Base-by-base conservation (phyloP, 192 early-diverging fungal species). In the Coemansia reversa region DNA sequence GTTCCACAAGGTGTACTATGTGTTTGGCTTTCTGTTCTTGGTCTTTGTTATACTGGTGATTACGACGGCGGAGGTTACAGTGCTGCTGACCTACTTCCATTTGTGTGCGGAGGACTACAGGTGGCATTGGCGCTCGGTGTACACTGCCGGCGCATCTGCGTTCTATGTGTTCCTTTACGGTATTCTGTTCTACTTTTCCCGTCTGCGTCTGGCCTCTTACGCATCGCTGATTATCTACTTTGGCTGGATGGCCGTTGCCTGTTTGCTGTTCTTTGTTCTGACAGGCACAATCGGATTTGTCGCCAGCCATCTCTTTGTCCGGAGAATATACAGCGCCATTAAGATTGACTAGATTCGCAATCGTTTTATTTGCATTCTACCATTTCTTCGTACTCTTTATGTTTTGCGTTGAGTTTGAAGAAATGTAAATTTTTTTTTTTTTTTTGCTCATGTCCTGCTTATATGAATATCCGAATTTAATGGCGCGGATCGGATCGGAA, bases 1-100 rank as follows among this genome's bases (percentile, higher is more conserved):
- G 93, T 89, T 88, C 84, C 90, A 92, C 84, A 88, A 90, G 68
- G 87, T 93, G 23, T 98, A 95, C 82, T 95, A 95, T 68, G 88
- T 95, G 58, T 94, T 93, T 86, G 93, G 95, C 0, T 94, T 97
- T 82, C 73, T 94, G 67, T 86, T 95, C 83, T 65, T 94, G 55
- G 93, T 95, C 5, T 94, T 94, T 76, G 67, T 89, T 24, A 89
- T 97, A 51, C 81, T 97, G 60, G 76, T 93, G 32, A 59, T 95
- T 60, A 94, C 92, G 0, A 90, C 90, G 27, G 89, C 92, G 5
- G 92, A 93, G 60, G 90, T 94, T 19, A 89, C 94, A 8, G 88
- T 95, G 55, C 74, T 97, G 49, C 80, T 93, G 60, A 93, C 92
- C 25, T 97, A 97, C 62, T 90, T 95, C 80, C 88, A 95, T 35